Evolutionary conservation across 352 stramenopile genomes (phyloP).

Genomic region (Phytophthora boehmeriae): DNA sequence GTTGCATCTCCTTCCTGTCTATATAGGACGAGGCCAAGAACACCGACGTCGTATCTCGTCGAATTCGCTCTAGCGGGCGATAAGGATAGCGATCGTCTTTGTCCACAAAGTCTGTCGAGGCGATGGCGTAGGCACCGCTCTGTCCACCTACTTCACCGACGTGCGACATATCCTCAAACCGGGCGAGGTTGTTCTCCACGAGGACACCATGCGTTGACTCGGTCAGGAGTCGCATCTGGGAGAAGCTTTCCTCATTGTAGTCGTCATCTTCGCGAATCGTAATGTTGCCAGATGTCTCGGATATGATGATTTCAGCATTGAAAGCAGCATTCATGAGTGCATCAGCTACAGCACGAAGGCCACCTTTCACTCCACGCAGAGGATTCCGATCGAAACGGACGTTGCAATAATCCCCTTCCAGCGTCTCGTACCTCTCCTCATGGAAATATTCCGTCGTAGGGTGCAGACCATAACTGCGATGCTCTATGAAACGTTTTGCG

Average conservation of each 20-base stretch:
- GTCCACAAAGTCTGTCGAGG: slow-evolving; percentile 38
- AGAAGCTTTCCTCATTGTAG: slow-evolving; percentile 38
- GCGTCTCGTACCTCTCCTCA: slow-evolving; percentile 46
- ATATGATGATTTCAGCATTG: slow-evolving; percentile 69
- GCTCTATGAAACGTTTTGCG: slow-evolving; percentile 32
- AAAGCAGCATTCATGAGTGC: slow-evolving; percentile 45
- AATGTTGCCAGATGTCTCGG: slow-evolving; percentile 49
- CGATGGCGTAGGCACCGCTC: slow-evolving; percentile 13
- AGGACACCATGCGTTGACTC: slow-evolving; percentile 26
- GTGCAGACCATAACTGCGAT: slow-evolving; percentile 36
- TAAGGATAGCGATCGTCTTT: slow-evolving; percentile 51
- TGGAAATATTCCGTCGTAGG: slow-evolving; percentile 35
- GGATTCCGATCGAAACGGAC: slow-evolving; percentile 49
- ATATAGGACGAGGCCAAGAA: slow-evolving; percentile 29
- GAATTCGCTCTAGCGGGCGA: slow-evolving; percentile 29
- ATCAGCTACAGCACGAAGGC: slow-evolving; percentile 39
- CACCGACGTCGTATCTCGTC: slow-evolving; percentile 40
- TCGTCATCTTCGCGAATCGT: slow-evolving; percentile 65
- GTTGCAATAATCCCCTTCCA: slow-evolving; percentile 45
- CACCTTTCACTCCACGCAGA: slow-evolving; percentile 31
- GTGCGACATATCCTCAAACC: slow-evolving; percentile 15
- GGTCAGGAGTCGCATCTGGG: slow-evolving; percentile 46
- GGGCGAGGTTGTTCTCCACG: slow-evolving; percentile 41
- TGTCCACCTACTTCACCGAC: background rate
- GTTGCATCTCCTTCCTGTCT: slow-evolving; percentile 4